A percentile compares a stretch with the other conserved stretches of the same genome.
These are phyloP conservation scores for Phytophthora tubulina DNA, from an alignment of 352 stramenopile species.

Conservation along the genomic window DNA sequence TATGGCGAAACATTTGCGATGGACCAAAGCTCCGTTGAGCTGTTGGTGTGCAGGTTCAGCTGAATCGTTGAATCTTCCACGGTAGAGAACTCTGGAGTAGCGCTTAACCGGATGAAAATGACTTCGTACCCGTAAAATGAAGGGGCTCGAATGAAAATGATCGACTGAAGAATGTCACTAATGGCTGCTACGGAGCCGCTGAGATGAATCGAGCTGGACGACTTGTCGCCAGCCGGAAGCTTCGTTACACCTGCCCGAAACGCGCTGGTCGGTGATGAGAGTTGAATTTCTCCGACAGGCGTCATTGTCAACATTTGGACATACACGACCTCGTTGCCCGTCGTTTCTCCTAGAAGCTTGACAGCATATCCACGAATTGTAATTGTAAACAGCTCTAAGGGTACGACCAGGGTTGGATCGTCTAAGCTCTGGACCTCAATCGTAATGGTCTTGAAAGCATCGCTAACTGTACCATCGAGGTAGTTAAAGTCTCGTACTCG, in stretches of 20 bases:
- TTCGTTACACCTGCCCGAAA: slow-evolving; percentile 36
- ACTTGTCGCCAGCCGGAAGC: slow-evolving; percentile 31
- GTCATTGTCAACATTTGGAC: slow-evolving; percentile 63
- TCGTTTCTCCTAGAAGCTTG: slow-evolving; percentile 32
- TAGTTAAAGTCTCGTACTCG: slow-evolving; percentile 67
- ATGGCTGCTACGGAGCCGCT: slow-evolving; percentile 48
- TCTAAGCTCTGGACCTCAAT: slow-evolving; percentile 58
- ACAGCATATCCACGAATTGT: slow-evolving; percentile 60
- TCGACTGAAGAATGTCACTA: slow-evolving; percentile 47
- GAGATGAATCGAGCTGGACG: slow-evolving; percentile 47
- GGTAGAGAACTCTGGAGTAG: slow-evolving; percentile 49
- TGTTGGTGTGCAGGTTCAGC: slow-evolving; percentile 48
- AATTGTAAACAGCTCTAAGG: slow-evolving; percentile 46
- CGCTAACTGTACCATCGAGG: slow-evolving; percentile 56
- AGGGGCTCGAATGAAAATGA: slow-evolving; percentile 55
- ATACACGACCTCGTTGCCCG: slow-evolving; percentile 40
- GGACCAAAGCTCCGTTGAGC: slow-evolving; percentile 30
- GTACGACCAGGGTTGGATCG: slow-evolving; percentile 52
- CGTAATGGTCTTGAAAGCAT: slow-evolving; percentile 51
- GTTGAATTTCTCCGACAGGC: slow-evolving; percentile 53
- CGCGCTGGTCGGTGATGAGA: slow-evolving; percentile 34
- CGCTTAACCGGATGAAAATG: slow-evolving; percentile 64
- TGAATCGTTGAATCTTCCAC: slow-evolving; percentile 59
- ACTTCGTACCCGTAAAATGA: slow-evolving; percentile 73
- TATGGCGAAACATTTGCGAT: slow-evolving; percentile 42